phyloP scores from a whole-genome alignment of 2,329 filamentous ascomycete species.

The Aotearoamyces nothofagi region DNA sequence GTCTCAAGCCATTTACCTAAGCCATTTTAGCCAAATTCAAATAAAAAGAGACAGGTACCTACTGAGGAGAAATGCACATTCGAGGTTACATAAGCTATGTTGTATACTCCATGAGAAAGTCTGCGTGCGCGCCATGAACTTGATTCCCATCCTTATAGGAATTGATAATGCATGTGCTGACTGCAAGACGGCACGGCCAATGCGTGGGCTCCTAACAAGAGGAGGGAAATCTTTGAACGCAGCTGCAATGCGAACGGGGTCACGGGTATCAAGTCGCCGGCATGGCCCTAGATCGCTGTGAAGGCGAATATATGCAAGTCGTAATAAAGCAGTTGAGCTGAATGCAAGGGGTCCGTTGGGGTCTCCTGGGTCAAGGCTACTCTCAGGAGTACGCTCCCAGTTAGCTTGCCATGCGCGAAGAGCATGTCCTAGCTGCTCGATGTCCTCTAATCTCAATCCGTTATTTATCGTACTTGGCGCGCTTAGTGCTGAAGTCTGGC shows the following conservation, averaged over 20 bases:
- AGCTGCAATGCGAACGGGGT: constrained; percentile 40
- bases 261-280: constrained; percentile 47
- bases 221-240: constrained; percentile 44
- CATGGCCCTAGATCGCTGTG: constrained; percentile 49
- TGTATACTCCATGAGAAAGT: constrained; percentile 36
- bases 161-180: constrained; percentile 53
- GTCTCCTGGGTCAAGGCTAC: constrained; percentile 30
- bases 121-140: constrained; percentile 45
- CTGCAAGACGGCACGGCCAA: constrained; percentile 50
- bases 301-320: constrained; percentile 46
- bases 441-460: constrained; percentile 16
- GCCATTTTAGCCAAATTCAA: background rate
- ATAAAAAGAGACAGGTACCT: too few relatives aligned
- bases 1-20: constrained; percentile 2
- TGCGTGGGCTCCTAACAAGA: constrained; percentile 39
- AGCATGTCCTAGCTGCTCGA: constrained; percentile 40
- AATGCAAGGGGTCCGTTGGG: constrained; percentile 45
- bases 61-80: constrained; percentile 42
- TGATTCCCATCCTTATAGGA: constrained; percentile 45
- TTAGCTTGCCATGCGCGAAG: constrained; percentile 40
- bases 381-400: constrained; percentile 30
- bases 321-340: constrained; percentile 45
- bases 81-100: constrained; percentile 44
- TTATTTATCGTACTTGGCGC: background rate
- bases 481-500: constrained; percentile 24